Conservation (phyloP, 352 stramenopile genomes). For the Phytophthora sp. region DNA sequence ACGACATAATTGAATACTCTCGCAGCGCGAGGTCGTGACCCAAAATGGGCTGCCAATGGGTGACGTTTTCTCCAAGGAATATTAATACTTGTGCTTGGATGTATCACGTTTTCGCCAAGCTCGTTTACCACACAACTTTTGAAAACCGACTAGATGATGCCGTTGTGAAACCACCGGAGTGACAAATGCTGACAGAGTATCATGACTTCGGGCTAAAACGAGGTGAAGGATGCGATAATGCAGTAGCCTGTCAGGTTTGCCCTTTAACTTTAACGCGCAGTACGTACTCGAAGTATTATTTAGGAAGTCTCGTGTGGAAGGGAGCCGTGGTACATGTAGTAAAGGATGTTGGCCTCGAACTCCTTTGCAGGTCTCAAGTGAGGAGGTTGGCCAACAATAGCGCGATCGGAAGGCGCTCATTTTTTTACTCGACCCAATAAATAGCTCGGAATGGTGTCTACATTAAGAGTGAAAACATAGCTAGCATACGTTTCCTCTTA, state of each 20-base stretch:
- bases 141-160: background rate
- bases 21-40: too few species aligned
- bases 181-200: background rate
- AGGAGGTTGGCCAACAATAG: slow-evolving; percentile 22
- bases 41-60: too few species aligned
- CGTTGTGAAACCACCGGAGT: background rate
- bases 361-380: too few species aligned
- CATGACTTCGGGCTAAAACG: background rate
- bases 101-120: background rate
- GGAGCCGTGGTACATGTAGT: too few species aligned
- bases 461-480: background rate
- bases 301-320: too few species aligned
- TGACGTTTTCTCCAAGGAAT: too few species aligned
- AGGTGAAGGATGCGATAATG: background rate
- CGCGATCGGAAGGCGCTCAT: slow-evolving; percentile 13
- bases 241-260: background rate
- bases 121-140: background rate
- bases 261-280: too few species aligned
- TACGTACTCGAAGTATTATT: too few species aligned
- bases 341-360: too few species aligned
- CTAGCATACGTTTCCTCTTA: slow-evolving; percentile 1
- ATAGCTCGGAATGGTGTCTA: slow-evolving; percentile 13
- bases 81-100: background rate
- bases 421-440: slow-evolving; percentile 27
- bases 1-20: background rate